Evolutionary conservation across 768 basidiomycete species (phyloP).

Genomic region (Russula compacta): DNA sequence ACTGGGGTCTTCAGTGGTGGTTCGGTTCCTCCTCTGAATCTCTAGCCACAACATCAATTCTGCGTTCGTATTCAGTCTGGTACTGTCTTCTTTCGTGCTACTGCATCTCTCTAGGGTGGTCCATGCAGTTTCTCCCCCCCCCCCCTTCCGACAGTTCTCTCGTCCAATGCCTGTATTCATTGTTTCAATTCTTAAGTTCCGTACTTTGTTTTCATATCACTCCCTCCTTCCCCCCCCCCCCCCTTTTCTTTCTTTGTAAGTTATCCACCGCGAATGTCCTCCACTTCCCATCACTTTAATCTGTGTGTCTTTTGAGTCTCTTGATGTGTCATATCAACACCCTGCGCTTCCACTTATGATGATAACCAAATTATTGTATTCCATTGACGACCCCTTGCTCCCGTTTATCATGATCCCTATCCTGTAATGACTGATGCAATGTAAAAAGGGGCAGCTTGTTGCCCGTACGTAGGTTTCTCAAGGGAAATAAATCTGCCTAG

Average conservation of each 20-base stretch:
- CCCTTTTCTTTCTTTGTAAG: neutral
- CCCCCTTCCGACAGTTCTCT: neutral
- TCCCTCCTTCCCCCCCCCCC: neutral
- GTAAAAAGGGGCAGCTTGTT: slow-evolving; percentile 7
- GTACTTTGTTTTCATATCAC: neutral
- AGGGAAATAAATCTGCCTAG: neutral
- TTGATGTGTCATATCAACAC: slow-evolving; percentile 8
- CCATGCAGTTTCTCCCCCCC: neutral
- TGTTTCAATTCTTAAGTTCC: neutral
- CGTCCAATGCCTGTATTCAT: neutral
- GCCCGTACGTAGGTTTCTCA: neutral
- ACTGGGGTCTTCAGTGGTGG: slow-evolving; percentile 24
- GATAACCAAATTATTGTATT: slow-evolving; percentile 13
- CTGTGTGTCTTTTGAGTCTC: neutral
- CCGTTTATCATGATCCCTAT: slow-evolving; percentile 10
- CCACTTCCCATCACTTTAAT: neutral
- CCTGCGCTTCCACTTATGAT: neutral
- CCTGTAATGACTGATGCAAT: slow-evolving; percentile 10
- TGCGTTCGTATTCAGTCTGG: neutral
- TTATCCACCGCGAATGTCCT: neutral
- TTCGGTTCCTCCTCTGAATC: slow-evolving; percentile 20
- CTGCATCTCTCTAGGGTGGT: neutral
- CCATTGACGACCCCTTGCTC: neutral
- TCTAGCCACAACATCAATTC: slow-evolving; percentile 4
- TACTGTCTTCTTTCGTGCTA: neutral